Evolutionary conservation across 208 protist species (phyloP), one percentile per base, ranked within the genome.

Genomic region (Wallacemonas rigidus): DNA sequence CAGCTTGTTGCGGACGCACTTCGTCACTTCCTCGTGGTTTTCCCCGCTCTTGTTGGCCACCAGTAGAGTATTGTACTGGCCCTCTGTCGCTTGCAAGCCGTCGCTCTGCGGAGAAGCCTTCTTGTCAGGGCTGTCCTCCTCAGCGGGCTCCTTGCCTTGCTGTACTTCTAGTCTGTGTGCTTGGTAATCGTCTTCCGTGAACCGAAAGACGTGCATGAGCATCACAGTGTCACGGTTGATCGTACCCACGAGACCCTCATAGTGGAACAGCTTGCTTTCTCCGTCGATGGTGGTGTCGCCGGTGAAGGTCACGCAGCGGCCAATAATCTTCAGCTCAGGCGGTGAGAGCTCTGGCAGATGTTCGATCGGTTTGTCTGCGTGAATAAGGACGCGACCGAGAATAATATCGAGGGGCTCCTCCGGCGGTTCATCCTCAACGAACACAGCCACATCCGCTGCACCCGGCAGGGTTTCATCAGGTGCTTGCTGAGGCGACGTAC

Each of bases 291-390:
- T 75, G 9, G 87, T 88, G 48, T 94, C 91, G 1, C 80, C 86
- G 1, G 69, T 71, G 77, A 96, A 92, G 3, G 77, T 88, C 39
- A 96, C 87, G 57, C 81, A 88, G 35, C 88, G 86, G 1, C 91
- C 91, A 45, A 96, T 94, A 58, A 96, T 79, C 67, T 90, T 91
- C 54, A 96, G 72, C 76, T 96, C 88, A 2, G 84, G 86, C 45
- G 81, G 79, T 0, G 69, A 40, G 43, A 94, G 72, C 11, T 55
- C 2, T 14, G 91, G 91, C 41, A 96, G 45, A 53, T 92, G 76
- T 57, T 86, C 79, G 40, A 92, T 89, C 0, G 85, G 80, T 36
- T 72, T 77, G 61, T 92, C 72, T 0, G 62, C 45, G 67, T 90
- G 82, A 47, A 93, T 90, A 15, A 91, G 74, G 0, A 68, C 65